These are phyloP conservation scores for Kodamaea lidongshanica DNA, from an alignment of 805 yeast genomes.

Conservation along the genomic window DNA sequence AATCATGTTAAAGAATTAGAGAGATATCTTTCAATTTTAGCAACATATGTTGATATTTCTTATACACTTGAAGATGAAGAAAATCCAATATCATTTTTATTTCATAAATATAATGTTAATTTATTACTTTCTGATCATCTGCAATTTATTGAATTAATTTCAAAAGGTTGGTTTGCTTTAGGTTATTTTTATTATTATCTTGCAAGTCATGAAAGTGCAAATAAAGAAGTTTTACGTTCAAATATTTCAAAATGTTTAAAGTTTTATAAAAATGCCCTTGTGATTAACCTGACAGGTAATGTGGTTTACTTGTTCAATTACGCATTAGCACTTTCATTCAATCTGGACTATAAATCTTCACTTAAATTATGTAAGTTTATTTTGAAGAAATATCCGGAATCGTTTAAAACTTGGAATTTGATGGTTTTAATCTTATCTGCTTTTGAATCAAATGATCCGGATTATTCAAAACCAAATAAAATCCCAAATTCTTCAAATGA, in stretches of 20 bases:
- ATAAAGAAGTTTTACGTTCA: constrained; percentile 12
- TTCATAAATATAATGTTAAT: constrained; percentile 29
- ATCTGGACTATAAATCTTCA: constrained; percentile 38
- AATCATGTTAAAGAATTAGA: constrained; percentile 15
- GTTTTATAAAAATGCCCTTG: constrained; percentile 31
- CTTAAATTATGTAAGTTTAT: constrained; percentile 43
- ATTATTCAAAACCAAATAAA: constrained; percentile 4
- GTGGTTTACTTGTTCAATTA: constrained; percentile 35
- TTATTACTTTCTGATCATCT: constrained; percentile 22
- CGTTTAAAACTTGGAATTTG: constrained; percentile 61
- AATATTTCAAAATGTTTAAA: constrained; percentile 14
- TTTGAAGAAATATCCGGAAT: constrained; percentile 46
- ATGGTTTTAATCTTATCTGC: constrained; percentile 58
- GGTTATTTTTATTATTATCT: constrained; percentile 28
- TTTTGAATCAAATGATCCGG: constrained; percentile 42
- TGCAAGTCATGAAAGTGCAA: constrained; percentile 22
- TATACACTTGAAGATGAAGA: constrained; percentile 20
- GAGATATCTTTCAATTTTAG: constrained; percentile 20
- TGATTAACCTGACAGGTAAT: constrained; percentile 32
- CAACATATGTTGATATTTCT: constrained; percentile 19
- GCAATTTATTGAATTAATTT: constrained; percentile 22
- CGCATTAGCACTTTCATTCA: constrained; percentile 43
- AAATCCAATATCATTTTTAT: constrained; percentile 28
- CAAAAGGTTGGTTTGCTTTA: constrained; percentile 33
- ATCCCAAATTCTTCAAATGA: constrained; percentile 4